Percentiles rank a stretch among this genome's conserved stretches.
Conservation (phyloP, 192 early-diverging fungal species). For the Cladochytrium replicatum region DNA sequence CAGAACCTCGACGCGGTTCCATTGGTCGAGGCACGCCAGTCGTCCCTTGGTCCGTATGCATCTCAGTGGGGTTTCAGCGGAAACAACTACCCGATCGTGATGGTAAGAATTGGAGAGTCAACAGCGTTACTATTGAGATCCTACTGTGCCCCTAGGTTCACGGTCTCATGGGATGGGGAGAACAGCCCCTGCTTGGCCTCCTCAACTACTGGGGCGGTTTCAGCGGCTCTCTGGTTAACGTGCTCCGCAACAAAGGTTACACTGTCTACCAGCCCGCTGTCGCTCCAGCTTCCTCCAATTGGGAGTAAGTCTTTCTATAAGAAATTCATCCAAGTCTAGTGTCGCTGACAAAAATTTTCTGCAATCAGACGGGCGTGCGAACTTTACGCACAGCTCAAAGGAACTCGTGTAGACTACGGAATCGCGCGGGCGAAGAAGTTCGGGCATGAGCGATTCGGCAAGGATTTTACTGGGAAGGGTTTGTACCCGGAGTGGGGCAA, state of each 20-base stretch:
- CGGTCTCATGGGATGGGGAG: conserved; percentile 18
- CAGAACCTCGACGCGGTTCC: too few relatives aligned
- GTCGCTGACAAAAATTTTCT: too few relatives aligned
- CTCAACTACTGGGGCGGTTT: conserved; percentile 16
- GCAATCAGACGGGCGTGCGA: conserved; percentile 25
- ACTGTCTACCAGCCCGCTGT: not conserved
- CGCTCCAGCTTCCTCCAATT: conserved; percentile 3
- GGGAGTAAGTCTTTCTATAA: not conserved
- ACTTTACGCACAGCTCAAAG: conserved; percentile 17
- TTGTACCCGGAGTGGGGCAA: too few relatives aligned
- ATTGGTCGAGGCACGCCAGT: too few relatives aligned
- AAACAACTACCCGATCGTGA: conserved; percentile 17
- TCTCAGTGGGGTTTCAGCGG: conserved; percentile 6
- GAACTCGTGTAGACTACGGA: conserved; percentile 12
- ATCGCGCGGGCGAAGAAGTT: conserved; percentile 8
- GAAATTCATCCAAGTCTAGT: too few relatives aligned
- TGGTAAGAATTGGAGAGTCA: too few relatives aligned
- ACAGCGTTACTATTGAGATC: too few relatives aligned
- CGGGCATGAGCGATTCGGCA: conserved; percentile 12
- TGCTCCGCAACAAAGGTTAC: conserved; percentile 8
- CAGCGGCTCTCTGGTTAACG: conserved; percentile 6
- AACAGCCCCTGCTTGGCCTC: conserved; percentile 7
- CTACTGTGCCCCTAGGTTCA: too few relatives aligned
- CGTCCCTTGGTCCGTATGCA: too few relatives aligned
- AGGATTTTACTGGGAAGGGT: conserved; percentile 8